Percentiles rank a stretch among this genome's conserved stretches.
phyloP scores from a whole-genome alignment of 495 filamentous ascomycete species.

The Penicillium atrosanguineum region DNA sequence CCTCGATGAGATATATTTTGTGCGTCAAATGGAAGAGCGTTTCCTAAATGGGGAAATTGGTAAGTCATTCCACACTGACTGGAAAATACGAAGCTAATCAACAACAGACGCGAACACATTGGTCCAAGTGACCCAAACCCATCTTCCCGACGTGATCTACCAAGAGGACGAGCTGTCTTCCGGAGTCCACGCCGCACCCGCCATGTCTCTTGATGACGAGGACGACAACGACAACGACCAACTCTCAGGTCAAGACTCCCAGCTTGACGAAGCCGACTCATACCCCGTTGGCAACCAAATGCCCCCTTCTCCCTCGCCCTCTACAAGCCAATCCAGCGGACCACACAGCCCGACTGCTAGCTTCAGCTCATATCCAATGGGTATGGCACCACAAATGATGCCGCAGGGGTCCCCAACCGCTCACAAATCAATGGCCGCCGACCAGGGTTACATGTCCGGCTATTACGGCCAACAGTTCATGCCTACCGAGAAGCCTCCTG shows the following conservation, averaged over 20 bases:
- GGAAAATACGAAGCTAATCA: neutral
- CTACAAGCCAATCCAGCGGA: conserved; percentile 25
- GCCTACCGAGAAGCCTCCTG: conserved; percentile 11
- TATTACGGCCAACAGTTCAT: conserved; percentile 19
- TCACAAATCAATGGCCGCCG: conserved; percentile 10
- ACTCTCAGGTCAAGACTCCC: neutral
- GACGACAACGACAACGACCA: conserved; percentile 5
- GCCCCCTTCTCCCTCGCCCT: conserved; percentile 23
- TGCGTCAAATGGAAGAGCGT: conserved; percentile 61
- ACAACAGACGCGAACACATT: conserved; percentile 20
- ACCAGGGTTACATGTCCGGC: conserved; percentile 9
- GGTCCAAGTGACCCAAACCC: conserved; percentile 21
- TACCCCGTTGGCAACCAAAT: neutral
- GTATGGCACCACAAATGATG: conserved; percentile 8
- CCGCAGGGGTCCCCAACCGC: conserved; percentile 8
- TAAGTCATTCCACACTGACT: conserved; percentile 19
- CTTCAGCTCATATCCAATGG: conserved; percentile 12
- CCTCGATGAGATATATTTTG: conserved; percentile 65
- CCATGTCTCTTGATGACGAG: neutral
- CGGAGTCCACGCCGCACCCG: conserved; percentile 7
- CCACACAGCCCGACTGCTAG: conserved; percentile 19
- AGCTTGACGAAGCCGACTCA: neutral
- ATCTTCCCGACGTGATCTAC: conserved; percentile 21
- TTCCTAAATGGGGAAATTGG: conserved; percentile 60
- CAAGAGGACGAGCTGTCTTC: conserved; percentile 13